These are phyloP conservation scores for Talaromyces borbonicus DNA, from an alignment of 495 filamentous ascomycete genomes.

Conservation along the genomic window DNA sequence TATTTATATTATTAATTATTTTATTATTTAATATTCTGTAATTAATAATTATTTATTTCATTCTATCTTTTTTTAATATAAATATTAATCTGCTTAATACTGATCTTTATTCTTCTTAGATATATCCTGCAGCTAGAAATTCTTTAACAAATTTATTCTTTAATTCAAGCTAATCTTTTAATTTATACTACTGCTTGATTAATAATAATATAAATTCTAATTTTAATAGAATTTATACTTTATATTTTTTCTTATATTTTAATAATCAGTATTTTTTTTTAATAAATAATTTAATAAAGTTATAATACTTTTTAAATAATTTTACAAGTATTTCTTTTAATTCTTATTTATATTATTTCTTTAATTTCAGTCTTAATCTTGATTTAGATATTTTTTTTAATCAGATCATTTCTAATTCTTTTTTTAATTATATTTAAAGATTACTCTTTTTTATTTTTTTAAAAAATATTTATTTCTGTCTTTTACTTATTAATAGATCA, in stretches of 20 bases:
- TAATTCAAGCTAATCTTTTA: not conserved
- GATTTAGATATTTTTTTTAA: no score
- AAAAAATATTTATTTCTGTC: no score
- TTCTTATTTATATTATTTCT: not conserved
- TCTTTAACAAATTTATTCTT: conserved; percentile 10
- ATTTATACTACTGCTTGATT: not conserved
- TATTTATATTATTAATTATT: conserved; percentile 19
- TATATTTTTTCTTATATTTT: not conserved
- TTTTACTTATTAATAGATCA: no score
- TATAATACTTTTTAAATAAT: conserved; percentile 11
- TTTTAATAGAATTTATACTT: not conserved
- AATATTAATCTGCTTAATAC: conserved; percentile 13
- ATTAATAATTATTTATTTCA: conserved; percentile 15
- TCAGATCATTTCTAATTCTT: not conserved
- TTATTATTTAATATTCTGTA: conserved; percentile 17
- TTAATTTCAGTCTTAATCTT: not conserved
- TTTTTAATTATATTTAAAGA: no score
- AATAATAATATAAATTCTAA: not conserved
- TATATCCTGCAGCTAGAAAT: conserved; percentile 11
- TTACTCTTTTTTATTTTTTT: no score
- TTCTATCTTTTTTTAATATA: conserved; percentile 19
- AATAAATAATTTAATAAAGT: conserved; percentile 4
- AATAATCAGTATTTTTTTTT: conserved; percentile 2
- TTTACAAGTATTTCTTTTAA: not conserved
- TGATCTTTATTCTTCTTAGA: conserved; percentile 10